phyloP scores from a whole-genome alignment of 23 red algal species.

The Gracilariopsis chorda region DNA sequence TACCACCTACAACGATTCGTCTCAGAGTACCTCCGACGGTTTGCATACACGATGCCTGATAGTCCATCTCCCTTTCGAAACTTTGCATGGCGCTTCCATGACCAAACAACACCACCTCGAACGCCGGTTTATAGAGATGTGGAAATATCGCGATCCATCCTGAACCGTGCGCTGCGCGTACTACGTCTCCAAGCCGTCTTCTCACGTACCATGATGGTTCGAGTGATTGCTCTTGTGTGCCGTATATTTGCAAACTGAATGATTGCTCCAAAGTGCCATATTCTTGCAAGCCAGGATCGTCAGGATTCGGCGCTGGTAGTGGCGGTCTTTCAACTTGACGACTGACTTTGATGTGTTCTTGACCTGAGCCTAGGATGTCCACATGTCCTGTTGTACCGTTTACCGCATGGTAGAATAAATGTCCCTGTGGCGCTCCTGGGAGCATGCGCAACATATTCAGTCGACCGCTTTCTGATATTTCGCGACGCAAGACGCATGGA shows the following conservation, averaged over 20 bases:
- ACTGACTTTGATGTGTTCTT: neutral
- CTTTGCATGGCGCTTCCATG: neutral
- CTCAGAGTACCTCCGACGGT: neutral
- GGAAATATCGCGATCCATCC: conserved; percentile 29
- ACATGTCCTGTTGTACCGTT: conserved; percentile 8
- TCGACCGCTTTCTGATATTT: neutral
- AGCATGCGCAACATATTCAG: neutral
- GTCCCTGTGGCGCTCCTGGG: neutral
- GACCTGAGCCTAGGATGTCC: neutral
- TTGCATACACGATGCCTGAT: conserved; percentile 12
- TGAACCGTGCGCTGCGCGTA: neutral
- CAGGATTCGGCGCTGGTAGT: too few species aligned
- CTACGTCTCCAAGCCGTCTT: conserved; percentile 1
- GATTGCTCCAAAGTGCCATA: neutral
- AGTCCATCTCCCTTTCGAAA: neutral
- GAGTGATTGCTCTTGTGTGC: neutral
- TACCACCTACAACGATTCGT: conserved; percentile 8
- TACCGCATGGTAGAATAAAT: neutral
- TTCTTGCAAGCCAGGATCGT: conserved; percentile 11
- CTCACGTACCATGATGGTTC: conserved; percentile 30
- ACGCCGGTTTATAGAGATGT: neutral
- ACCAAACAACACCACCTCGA: conserved; percentile 18
- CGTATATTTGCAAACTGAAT: neutral
- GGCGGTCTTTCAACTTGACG: too few species aligned
- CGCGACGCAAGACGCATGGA: neutral